Evolutionary conservation across 2,329 filamentous ascomycete species (phyloP).

Genomic region (Cucurbitaria berberidis): DNA sequence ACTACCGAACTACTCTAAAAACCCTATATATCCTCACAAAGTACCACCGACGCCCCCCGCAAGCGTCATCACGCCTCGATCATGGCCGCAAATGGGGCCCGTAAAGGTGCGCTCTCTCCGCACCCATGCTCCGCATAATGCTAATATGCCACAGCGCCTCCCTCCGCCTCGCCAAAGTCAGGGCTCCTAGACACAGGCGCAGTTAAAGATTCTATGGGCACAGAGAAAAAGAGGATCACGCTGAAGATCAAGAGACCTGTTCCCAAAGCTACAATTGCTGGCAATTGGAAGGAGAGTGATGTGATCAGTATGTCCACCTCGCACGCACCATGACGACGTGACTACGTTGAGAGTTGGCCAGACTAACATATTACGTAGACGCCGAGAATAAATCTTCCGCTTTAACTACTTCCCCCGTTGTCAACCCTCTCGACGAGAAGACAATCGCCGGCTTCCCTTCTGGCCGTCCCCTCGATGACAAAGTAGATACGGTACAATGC

Average conservation of each 20-base stretch:
- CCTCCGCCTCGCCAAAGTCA: constrained; percentile 30
- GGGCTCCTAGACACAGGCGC: constrained; percentile 37
- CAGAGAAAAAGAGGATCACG: constrained; percentile 51
- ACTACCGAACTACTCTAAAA: neutral
- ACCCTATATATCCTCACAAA: neutral
- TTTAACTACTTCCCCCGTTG: constrained; percentile 42
- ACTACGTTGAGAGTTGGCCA: too few species aligned
- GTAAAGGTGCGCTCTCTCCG: constrained; percentile 42
- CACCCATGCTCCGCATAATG: constrained; percentile 23
- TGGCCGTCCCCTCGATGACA: constrained; percentile 80
- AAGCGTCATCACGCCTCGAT: constrained; percentile 37
- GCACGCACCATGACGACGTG: neutral
- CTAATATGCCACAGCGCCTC: constrained; percentile 34
- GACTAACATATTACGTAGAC: constrained; percentile 23
- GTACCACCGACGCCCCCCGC: constrained; percentile 36
- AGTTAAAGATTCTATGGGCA: constrained; percentile 43
- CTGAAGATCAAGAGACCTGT: constrained; percentile 64
- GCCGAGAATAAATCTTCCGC: constrained; percentile 34
- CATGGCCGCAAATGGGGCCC: constrained; percentile 47
- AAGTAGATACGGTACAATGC: constrained; percentile 77
- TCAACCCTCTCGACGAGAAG: constrained; percentile 72
- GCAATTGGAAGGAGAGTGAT: constrained; percentile 73
- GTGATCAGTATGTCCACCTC: constrained; percentile 60
- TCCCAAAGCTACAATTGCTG: constrained; percentile 69
- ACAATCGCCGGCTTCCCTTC: constrained; percentile 81